Percentiles rank a stretch among this genome's conserved stretches.
phyloP scores from a whole-genome alignment of 1,139 yeast genomes.

The Lodderomyces orthopsilosis region DNA sequence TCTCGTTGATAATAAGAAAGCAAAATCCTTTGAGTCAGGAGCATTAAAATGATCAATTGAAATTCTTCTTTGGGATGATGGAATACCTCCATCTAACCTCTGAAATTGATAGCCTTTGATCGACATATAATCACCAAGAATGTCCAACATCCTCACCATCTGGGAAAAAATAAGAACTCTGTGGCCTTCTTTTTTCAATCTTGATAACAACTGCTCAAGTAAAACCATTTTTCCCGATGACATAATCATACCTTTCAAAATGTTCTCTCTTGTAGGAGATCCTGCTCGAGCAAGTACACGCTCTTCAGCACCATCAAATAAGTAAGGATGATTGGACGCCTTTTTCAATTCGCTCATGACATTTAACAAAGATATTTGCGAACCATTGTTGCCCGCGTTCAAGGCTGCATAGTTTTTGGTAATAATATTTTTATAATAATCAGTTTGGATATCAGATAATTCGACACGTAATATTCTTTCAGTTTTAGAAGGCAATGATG shows the following conservation, averaged over 20 bases:
- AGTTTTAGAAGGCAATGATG: conserved; percentile 90
- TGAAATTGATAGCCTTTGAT: conserved; percentile 91
- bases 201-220: conserved; percentile 79
- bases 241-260: conserved; percentile 90
- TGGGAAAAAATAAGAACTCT: conserved; percentile 92
- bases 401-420: conserved; percentile 90
- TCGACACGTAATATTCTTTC: conserved; percentile 95
- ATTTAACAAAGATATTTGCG: conserved; percentile 80
- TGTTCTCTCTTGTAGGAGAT: conserved; percentile 70
- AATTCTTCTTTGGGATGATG: conserved; percentile 88
- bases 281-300: conserved; percentile 65
- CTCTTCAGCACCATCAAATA: conserved; percentile 91
- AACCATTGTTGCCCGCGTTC: conserved; percentile 78
- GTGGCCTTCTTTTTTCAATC: conserved; percentile 90
- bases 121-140: conserved; percentile 86
- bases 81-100: conserved; percentile 94
- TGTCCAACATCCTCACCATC: conserved; percentile 96
- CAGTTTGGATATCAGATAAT: conserved; percentile 90
- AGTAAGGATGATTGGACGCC: conserved; percentile 95
- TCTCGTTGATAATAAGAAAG: conserved; percentile 85
- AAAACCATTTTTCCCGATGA: conserved; percentile 98
- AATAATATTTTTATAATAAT: conserved; percentile 88
- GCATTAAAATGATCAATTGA: conserved; percentile 97
- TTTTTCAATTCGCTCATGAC: conserved; percentile 95
- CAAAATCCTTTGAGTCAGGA: conserved; percentile 89